A percentile compares a stretch with the other conserved stretches of the same genome.
Evolutionary conservation across 2,329 filamentous ascomycete genomes (phyloP).

Genomic region (Aspergillus versicolor): DNA sequence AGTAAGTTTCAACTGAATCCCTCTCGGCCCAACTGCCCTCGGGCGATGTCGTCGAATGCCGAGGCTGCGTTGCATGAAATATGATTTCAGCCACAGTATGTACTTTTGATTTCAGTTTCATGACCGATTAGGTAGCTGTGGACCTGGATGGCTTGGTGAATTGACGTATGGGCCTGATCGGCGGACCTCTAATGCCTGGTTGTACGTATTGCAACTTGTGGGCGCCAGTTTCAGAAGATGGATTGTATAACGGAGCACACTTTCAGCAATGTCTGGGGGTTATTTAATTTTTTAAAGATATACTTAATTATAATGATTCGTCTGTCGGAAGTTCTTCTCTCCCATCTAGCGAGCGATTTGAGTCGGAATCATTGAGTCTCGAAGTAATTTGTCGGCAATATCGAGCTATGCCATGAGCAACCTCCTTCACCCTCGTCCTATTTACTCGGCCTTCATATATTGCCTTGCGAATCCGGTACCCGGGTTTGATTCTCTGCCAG

Average conservation of each 20-base stretch:
- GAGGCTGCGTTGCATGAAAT: too few relatives aligned
- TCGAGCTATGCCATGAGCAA: conserved; percentile 23
- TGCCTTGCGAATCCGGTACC: conserved; percentile 38
- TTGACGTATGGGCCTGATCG: too few relatives aligned
- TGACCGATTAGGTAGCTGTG: too few relatives aligned
- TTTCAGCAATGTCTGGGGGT: background rate
- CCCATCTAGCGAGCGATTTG: background rate
- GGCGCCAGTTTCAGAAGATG: background rate
- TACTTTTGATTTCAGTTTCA: too few relatives aligned
- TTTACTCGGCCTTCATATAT: conserved; percentile 39
- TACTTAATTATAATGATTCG: background rate
- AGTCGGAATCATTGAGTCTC: conserved; percentile 4
- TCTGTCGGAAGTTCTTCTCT: background rate
- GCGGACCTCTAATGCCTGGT: too few relatives aligned
- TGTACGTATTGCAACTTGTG: too few relatives aligned
- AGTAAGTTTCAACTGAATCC: too few relatives aligned
- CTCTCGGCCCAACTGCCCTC: too few relatives aligned
- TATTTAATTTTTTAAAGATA: background rate
- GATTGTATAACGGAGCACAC: background rate
- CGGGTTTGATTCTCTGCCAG: conserved; percentile 37
- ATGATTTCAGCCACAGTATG: too few relatives aligned
- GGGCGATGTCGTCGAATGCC: too few relatives aligned
- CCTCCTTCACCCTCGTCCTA: conserved; percentile 30
- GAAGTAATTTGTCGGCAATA: conserved; percentile 19
- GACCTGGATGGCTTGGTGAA: too few relatives aligned